Conservation (phyloP, 805 yeast species). For the Crinitomyces ghanaensis region DNA sequence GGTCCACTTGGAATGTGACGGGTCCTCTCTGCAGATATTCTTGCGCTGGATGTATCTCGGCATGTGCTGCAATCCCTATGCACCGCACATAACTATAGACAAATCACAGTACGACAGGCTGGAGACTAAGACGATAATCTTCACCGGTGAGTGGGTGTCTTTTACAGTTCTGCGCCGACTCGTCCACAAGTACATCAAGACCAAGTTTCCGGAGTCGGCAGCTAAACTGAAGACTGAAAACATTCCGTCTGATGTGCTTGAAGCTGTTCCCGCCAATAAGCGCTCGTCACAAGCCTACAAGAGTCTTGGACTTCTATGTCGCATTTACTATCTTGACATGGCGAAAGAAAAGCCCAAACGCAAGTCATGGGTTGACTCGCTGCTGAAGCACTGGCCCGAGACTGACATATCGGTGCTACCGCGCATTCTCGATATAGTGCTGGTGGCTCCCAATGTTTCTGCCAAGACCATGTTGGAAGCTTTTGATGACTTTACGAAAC, state of each 20-base stretch:
- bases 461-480: constrained; percentile 5
- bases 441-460: constrained; percentile 6
- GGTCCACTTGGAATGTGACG: background rate
- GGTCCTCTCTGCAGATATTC: background rate
- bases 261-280: background rate
- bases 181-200: background rate
- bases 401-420: constrained; percentile 4
- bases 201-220: too few relatives aligned
- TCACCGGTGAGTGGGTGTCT: constrained; percentile 10
- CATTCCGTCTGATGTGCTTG: background rate
- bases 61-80: constrained; percentile 8
- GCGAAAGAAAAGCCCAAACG: background rate
- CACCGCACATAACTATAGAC: constrained; percentile 2
- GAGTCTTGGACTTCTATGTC: constrained; percentile 6
- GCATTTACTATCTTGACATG: constrained; percentile 3
- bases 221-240: background rate
- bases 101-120: background rate
- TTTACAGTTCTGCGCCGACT: constrained; percentile 4
- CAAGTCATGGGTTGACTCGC: constrained; percentile 7
- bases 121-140: constrained; percentile 4
- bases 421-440: constrained; percentile 4
- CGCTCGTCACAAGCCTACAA: background rate
- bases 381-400: constrained; percentile 2
- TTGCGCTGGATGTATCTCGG: constrained; percentile 10
- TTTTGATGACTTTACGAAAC: constrained; percentile 1